These are phyloP conservation scores for Aspergillus sp. DNA, from an alignment of 2,329 filamentous ascomycete genomes.

Conservation along the genomic window DNA sequence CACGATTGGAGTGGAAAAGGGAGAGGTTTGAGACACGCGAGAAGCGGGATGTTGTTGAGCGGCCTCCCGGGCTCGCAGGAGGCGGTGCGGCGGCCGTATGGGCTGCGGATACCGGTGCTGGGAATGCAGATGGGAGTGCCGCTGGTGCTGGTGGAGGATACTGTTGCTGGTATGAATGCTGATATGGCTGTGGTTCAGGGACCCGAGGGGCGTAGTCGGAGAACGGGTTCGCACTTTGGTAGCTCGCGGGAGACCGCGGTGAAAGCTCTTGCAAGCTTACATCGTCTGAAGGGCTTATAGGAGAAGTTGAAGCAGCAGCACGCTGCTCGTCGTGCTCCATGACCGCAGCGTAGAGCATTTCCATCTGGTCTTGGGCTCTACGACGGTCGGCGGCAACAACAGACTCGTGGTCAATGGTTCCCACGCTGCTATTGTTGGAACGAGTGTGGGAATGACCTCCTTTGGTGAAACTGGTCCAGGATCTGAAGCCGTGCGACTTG, in stretches of 20 bases:
- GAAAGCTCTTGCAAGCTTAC: slow-evolving; percentile 10
- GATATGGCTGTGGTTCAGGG: slow-evolving; percentile 11
- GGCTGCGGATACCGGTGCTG: background rate
- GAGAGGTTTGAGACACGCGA: slow-evolving; percentile 43
- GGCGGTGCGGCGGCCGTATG: slow-evolving; percentile 1
- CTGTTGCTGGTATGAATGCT: background rate
- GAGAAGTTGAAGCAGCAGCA: slow-evolving; percentile 22
- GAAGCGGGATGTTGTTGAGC: slow-evolving; percentile 35
- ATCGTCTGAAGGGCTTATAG: slow-evolving; percentile 20
- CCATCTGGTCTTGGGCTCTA: slow-evolving; percentile 78
- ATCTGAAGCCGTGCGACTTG: slow-evolving; percentile 38
- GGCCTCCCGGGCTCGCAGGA: slow-evolving; percentile 28
- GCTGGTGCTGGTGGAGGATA: background rate
- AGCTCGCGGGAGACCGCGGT: slow-evolving; percentile 23
- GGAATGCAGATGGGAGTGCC: background rate
- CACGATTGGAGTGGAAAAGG: slow-evolving; percentile 38
- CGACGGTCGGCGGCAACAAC: slow-evolving; percentile 73
- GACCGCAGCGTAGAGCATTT: slow-evolving; percentile 86
- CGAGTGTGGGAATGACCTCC: slow-evolving; percentile 33
- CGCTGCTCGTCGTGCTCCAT: slow-evolving; percentile 76
- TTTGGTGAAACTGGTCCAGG: slow-evolving; percentile 39
- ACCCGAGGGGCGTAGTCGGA: slow-evolving; percentile 6
- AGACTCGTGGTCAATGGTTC: slow-evolving; percentile 69
- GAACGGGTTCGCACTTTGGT: slow-evolving; percentile 20
- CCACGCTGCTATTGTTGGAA: slow-evolving; percentile 61